phyloP scores from a whole-genome alignment of 2,329 filamentous ascomycete genomes.

The Botryotinia globosa region DNA sequence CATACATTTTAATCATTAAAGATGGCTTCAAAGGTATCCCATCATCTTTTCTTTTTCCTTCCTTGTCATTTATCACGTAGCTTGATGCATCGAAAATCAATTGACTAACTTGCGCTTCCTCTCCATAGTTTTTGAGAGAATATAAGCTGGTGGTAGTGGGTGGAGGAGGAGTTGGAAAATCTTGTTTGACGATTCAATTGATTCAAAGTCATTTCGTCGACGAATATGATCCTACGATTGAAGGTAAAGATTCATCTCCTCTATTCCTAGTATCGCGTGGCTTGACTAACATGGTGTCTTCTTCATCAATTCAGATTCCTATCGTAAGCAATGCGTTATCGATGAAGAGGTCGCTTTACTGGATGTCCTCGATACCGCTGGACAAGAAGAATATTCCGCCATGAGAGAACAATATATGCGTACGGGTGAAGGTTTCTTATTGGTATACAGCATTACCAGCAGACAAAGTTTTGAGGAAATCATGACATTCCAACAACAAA shows the following conservation, averaged over 20 bases:
- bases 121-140: conserved; percentile 72
- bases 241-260: conserved; percentile 62
- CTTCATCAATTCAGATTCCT: conserved; percentile 67
- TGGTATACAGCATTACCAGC: conserved; percentile 98
- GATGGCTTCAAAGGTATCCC: conserved; percentile 42
- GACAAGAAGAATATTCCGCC: conserved; percentile 98
- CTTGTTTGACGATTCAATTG: conserved; percentile 96
- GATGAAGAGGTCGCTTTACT: conserved; percentile 97
- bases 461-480: conserved; percentile 98
- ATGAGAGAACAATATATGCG: conserved; percentile 99
- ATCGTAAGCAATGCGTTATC: conserved; percentile 99
- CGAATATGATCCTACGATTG: conserved; percentile 98
- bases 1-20: conserved; percentile 23
- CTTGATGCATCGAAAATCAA: conserved; percentile 9
- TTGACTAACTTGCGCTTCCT: conserved; percentile 24
- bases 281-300: background rate
- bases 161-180: conserved; percentile 98
- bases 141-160: conserved; percentile 97
- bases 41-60: too few species aligned
- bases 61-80: background rate
- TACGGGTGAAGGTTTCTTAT: conserved; percentile 94
- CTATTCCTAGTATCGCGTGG: background rate
- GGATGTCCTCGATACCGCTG: conserved; percentile 96
- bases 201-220: conserved; percentile 93
- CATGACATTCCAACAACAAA: conserved; percentile 97